phyloP scores from a whole-genome alignment of 2,329 filamentous ascomycete species.

The Pseudogymnoascus sp. region DNA sequence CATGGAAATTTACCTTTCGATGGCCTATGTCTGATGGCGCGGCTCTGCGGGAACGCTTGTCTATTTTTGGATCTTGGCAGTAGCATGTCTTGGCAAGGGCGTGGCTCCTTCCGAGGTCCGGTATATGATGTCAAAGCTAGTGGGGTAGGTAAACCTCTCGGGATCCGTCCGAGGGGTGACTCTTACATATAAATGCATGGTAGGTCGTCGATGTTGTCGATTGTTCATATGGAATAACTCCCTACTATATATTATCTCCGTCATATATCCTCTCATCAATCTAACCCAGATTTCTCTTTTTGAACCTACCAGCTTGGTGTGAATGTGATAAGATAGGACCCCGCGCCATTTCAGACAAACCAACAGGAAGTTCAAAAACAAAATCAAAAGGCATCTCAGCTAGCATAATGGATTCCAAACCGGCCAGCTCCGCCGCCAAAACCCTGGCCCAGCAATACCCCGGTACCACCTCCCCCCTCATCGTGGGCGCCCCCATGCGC shows the following conservation, averaged over 20 bases:
- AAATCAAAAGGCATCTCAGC: not conserved
- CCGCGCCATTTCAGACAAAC: not conserved
- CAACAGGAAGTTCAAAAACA: not conserved
- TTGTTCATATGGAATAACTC: not conserved
- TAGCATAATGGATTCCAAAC: not conserved
- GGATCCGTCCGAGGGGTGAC: not conserved
- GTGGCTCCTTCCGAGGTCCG: not conserved
- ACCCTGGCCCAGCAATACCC: conserved; percentile 37
- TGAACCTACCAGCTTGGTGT: not conserved
- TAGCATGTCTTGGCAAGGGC: not conserved
- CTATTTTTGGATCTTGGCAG: not conserved
- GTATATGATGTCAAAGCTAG: not conserved
- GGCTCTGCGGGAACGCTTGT: conserved; percentile 10
- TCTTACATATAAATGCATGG: not conserved
- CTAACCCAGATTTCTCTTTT: not conserved
- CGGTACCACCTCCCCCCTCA: conserved; percentile 49
- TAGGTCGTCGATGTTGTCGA: not conserved
- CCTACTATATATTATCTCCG: not conserved
- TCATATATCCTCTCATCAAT: not conserved
- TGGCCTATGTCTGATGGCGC: not conserved
- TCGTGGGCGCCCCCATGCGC: conserved; percentile 62
- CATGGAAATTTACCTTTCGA: not conserved
- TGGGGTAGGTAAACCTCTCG: not conserved
- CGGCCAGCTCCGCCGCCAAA: not conserved
- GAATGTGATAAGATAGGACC: not conserved